Percentiles rank a stretch among this genome's conserved stretches.
phyloP scores from a whole-genome alignment of 257 asterid species.

The Solanum clarkiae region DNA sequence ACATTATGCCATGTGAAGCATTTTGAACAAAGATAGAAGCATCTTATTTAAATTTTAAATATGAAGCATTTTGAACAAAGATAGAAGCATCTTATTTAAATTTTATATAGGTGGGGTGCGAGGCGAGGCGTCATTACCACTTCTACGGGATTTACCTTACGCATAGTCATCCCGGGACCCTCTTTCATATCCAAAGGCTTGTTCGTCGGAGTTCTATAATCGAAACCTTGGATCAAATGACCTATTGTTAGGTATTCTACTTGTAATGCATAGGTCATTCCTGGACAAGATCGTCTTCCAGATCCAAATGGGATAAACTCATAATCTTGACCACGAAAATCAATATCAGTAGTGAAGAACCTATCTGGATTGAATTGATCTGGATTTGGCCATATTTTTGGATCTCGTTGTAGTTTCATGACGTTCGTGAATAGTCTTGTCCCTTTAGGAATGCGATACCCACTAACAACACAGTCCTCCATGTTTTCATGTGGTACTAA shows the following conservation, averaged over 20 bases:
- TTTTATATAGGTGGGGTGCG: background rate
- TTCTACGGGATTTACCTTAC: background rate
- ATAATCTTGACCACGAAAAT: background rate
- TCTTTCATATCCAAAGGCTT: background rate
- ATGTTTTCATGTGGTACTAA: background rate
- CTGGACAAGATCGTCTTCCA: constrained; percentile 1
- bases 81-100: background rate
- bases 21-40: background rate
- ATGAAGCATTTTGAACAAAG: too few species aligned
- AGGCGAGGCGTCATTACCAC: background rate
- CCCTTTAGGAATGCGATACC: background rate
- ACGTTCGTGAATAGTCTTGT: background rate
- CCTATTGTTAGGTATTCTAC: background rate
- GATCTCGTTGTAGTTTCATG: background rate
- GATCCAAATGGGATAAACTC: background rate
- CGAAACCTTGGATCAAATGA: background rate
- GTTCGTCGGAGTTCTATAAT: background rate
- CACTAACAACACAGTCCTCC: background rate
- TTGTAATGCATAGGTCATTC: background rate
- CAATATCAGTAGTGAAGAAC: background rate
- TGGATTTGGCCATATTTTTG: background rate
- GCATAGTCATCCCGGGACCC: background rate
- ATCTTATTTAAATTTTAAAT: background rate
- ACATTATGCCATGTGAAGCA: too few species aligned
- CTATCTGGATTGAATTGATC: background rate